These are phyloP conservation scores for Orbilia javanica DNA, from an alignment of 2,329 filamentous ascomycete species.

Conservation along the genomic window DNA sequence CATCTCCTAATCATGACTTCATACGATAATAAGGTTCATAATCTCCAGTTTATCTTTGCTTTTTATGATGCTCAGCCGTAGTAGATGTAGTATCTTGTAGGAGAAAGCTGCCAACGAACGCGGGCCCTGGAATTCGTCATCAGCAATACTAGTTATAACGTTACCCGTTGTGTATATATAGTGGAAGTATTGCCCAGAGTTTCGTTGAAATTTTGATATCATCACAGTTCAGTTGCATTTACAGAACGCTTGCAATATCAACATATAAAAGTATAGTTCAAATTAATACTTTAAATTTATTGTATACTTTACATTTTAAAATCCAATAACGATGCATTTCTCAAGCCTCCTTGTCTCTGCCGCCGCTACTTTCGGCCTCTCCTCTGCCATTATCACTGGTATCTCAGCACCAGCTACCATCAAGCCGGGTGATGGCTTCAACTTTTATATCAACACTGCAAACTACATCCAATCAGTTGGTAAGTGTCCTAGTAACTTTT, in stretches of 20 bases:
- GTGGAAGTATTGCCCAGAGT: not conserved
- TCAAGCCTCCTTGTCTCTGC: conserved; percentile 27
- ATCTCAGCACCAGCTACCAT: conserved; percentile 60
- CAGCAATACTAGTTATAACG: not conserved
- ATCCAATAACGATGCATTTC: conserved; percentile 42
- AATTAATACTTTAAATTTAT: not conserved
- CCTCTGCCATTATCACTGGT: conserved; percentile 60
- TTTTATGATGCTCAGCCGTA: conserved; percentile 12
- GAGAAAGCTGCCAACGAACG: conserved; percentile 4
- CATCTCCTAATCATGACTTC: conserved; percentile 50
- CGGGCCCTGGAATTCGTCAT: conserved; percentile 19
- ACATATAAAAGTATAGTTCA: too few species aligned
- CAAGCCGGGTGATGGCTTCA: conserved; percentile 59
- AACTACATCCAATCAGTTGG: conserved; percentile 60
- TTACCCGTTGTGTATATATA: conserved; percentile 42
- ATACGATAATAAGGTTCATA: conserved; percentile 24
- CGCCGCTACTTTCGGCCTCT: conserved; percentile 45
- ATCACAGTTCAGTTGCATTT: conserved; percentile 15
- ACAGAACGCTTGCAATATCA: conserved; percentile 1
- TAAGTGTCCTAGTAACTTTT: not conserved
- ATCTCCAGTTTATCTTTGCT: not conserved
- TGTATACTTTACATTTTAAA: not conserved
- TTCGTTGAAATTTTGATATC: conserved; percentile 1
- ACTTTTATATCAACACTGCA: conserved; percentile 59
- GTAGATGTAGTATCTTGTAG: not conserved